Evolutionary conservation across 2,329 filamentous ascomycete species (phyloP), one percentile per base, ranked within the genome.

Genomic region (Diplocarpon rosae): DNA sequence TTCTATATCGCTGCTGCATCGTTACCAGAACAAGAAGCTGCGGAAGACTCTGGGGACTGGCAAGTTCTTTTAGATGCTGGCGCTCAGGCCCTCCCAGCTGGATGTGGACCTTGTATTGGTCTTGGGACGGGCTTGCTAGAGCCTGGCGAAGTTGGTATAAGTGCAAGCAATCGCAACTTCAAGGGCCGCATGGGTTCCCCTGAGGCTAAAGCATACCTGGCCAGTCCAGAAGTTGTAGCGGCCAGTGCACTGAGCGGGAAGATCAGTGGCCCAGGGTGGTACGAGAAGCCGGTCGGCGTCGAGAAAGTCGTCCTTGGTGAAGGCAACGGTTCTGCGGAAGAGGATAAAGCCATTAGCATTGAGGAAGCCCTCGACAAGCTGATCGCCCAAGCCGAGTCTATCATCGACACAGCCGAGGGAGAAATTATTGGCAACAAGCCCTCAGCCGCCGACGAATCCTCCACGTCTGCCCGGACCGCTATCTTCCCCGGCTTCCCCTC

Each of bases 1-100:
- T 80, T 95, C 59, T 95, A 95, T 65, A 84, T 96, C 50, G 84
- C 89, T 0, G 88, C 90, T 0, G 90, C 90, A 0, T 95, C 89
- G 0, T 59, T 77, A 0, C 70, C 75, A 0, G 89, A 95, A 62
- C 88, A 95, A 62, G 63, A 76, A 46, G 70, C 75, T 0, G 84
- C 90, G 0, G 86, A 95, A 63, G 82, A 81, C 44, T 70, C 76
- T 0, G 89, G 90, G 9, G 84, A 90, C 63, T 96, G 89, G 90
- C 83, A 94, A 63, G 68, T 75, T 1, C 70, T 95, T 14, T 61
- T 93, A 1, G 80, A 87, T 8, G 86, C 88, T 14, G 89, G 88
- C n/a, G 86, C 85, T 0, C 65, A 77, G 43, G 64, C 73, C 0
- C 69, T 93, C 0, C 83, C 83, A 0, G 70, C 84, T 7, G 83